Percentiles rank a stretch among this genome's conserved stretches.
These are phyloP conservation scores for Mycena capillaripes DNA, from an alignment of 768 basidiomycete species.

Conservation along the genomic window DNA sequence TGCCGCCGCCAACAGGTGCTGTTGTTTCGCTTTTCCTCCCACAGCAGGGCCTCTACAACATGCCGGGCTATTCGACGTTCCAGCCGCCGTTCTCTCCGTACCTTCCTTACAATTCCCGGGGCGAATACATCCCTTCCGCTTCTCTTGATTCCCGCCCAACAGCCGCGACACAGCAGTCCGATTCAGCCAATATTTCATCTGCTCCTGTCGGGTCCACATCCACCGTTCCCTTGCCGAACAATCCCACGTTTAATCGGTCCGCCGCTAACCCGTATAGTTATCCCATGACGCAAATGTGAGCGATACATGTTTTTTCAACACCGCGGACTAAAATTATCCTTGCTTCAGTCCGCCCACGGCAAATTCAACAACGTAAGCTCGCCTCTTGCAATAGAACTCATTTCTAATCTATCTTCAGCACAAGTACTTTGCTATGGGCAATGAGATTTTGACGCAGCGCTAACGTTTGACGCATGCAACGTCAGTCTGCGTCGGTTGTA, in stretches of 20 bases:
- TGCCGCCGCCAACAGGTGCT: background rate
- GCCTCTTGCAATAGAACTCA: no score
- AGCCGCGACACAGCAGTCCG: background rate
- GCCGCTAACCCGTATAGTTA: background rate
- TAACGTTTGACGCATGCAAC: no score
- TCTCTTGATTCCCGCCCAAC: background rate
- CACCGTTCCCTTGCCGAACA: background rate
- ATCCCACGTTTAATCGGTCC: background rate
- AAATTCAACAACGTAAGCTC: no score
- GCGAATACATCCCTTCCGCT: background rate
- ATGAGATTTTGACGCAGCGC: no score
- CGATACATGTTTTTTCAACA: no score
- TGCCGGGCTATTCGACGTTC: background rate
- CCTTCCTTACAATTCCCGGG: background rate
- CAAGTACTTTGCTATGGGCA: no score
- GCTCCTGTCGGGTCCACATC: background rate
- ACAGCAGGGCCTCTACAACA: background rate
- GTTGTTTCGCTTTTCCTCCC: background rate
- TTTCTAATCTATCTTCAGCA: no score
- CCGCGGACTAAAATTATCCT: no score
- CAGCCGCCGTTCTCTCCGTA: background rate
- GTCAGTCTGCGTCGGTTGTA: no score
- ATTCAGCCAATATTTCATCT: background rate
- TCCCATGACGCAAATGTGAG: slow-evolving; percentile 1
- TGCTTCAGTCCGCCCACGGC: no score